Base-by-base conservation (phyloP, 352 stramenopile genomes). In the Pythium coloratum region DNA sequence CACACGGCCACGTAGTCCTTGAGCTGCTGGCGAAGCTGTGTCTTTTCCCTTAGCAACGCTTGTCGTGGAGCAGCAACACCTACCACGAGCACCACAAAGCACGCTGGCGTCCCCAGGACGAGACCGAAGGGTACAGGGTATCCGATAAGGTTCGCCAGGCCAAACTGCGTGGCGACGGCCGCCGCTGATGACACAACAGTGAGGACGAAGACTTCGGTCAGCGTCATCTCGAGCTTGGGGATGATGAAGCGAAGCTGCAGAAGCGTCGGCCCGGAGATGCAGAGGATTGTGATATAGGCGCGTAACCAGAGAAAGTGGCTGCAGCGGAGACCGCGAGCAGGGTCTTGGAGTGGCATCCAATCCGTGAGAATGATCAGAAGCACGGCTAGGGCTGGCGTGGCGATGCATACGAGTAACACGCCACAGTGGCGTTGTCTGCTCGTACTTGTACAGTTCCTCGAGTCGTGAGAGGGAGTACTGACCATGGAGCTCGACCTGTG, bases 181-280 rank as follows among this genome's bases (percentile, higher is more conserved):
- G 32, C 20, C 6, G 59, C 32, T 18, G 42, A 50, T 16, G 42
- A 20, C 14, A 50, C 14, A 7, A 26, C 16, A 20, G 42, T 28
- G 42, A 50, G 42, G 3, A 50, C 42, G 16, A 50, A 26, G 5
- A 61, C 55, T 38, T 61, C 55, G 2, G 28, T 24, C 28, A 38
- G 3, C 1, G 55, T 46, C 36, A 61, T 61, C 34, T 7, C 36
- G 6, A 61, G 34, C 4, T 38, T 4, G 20, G 55, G 55, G 28
- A 61, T 51, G 20, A 61, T 16, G 55, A 61, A 38, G 18, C 55
- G 55, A 10, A 61, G 55, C 55, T 61, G 55, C n/a, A 51, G 18
- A 2, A 61, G 28, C 0, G 55, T 44, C 5, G 34, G 34, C 5
- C 55, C 55, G 3, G 55, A 49, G 36, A 61, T 38, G 12, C n/a